Evolutionary conservation across 148 eudicot species (phyloP).

Genomic region (Persicaria tinctoria): DNA sequence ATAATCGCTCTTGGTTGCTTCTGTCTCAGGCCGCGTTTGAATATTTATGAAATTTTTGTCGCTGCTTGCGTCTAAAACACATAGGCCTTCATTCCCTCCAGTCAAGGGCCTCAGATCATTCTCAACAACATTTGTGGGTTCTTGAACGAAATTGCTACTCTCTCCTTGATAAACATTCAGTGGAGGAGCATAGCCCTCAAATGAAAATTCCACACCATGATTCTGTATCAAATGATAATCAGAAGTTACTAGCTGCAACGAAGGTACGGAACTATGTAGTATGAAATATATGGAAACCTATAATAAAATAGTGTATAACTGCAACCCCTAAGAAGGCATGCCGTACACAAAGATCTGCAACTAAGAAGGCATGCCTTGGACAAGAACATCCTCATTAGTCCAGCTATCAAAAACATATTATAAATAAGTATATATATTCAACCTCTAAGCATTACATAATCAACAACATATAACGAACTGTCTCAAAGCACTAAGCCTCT

Average conservation of each 20-base stretch:
- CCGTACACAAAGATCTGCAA: background rate
- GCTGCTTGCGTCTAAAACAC: slow-evolving; percentile 23
- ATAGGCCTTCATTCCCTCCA: slow-evolving; percentile 23
- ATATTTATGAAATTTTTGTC: slow-evolving; percentile 27
- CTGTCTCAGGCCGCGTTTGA: slow-evolving; percentile 29
- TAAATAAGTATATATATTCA: too few relatives aligned
- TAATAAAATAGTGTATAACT: too few relatives aligned
- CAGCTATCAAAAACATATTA: background rate
- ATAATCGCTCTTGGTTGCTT: slow-evolving; percentile 48
- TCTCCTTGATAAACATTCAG: slow-evolving; percentile 29
- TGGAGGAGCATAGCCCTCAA: slow-evolving; percentile 26
- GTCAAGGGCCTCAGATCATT: slow-evolving; percentile 22
- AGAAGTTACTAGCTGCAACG: background rate
- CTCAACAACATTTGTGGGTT: slow-evolving; percentile 16
- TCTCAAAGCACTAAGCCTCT: background rate
- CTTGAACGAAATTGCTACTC: slow-evolving; percentile 26
- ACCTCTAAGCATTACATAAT: too few relatives aligned
- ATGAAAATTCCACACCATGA: slow-evolving; percentile 30
- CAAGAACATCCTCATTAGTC: background rate
- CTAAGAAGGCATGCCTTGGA: background rate
- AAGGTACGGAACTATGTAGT: background rate
- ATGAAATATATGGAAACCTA: background rate
- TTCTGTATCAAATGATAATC: slow-evolving; percentile 29
- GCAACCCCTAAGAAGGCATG: background rate
- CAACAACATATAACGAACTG: background rate